Evolutionary conservation across 768 basidiomycete species (phyloP).

Genomic region (Amanita subjunquillea): DNA sequence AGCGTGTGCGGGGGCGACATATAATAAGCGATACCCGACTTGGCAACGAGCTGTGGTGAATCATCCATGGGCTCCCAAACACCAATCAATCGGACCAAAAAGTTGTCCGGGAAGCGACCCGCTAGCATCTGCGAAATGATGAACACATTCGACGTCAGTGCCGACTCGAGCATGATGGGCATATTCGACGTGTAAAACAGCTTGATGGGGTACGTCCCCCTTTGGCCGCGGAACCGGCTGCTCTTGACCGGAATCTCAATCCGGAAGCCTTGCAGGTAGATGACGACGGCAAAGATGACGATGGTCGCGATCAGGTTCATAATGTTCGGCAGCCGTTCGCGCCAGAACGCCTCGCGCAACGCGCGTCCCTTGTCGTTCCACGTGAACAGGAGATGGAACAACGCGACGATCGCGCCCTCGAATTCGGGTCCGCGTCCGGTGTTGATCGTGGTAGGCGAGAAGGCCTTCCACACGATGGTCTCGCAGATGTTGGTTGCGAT

Average conservation of each 20-base stretch:
- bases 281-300: conserved; percentile 87
- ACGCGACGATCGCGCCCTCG: conserved; percentile 90
- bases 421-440: conserved; percentile 98
- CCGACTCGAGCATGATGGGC: conserved; percentile 98
- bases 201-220: conserved; percentile 93
- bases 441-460: conserved; percentile 96
- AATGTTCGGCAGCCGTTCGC: conserved; percentile 91
- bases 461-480: conserved; percentile 99
- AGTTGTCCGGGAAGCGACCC: conserved; percentile 81
- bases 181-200: conserved; percentile 99
- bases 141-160: conserved; percentile 89
- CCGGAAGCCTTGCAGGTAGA: conserved; percentile 98
- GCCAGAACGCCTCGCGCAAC: conserved; percentile 95
- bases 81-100: conserved; percentile 84
- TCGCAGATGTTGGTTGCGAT: conserved; percentile 99
- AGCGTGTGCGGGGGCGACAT: conserved; percentile 97
- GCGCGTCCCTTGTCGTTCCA: conserved; percentile 98
- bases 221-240: conserved; percentile 92
- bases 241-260: conserved; percentile 98
- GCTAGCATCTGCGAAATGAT: conserved; percentile 96
- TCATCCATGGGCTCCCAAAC: conserved; percentile 99
- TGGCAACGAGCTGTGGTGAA: conserved; percentile 83
- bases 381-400: conserved; percentile 97
- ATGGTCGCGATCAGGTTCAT: conserved; percentile 96
- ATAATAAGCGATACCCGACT: conserved; percentile 92